Base-by-base conservation (phyloP, 106 monocot species). In the Triglochin maritima region DNA sequence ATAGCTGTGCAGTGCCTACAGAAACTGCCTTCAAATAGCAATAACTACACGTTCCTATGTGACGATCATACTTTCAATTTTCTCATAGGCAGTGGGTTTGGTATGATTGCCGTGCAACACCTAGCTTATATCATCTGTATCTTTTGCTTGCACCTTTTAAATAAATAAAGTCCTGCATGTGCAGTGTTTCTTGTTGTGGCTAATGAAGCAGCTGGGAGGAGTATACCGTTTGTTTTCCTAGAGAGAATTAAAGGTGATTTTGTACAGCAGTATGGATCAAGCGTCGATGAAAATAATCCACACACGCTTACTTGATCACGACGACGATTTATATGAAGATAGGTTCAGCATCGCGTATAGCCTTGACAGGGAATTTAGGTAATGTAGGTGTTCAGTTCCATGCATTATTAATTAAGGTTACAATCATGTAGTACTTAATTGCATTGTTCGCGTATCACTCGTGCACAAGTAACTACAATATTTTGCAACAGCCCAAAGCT, bases 1-100 rank as follows among this genome's bases (percentile, higher is more conserved):
- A 71, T 92, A 29, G 92, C 92, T 15, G 74, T 92, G 56, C 87
- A 92, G 63, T 92, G 87, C 76, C 60, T 92, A 51, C 87, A 87
- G 64, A 87, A 77, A 74, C 77, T 87, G 4, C 82, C 87, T 46
- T 65, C 85, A 62, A 81, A 92, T 63, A 92, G 80, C 70, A 85
- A 64, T 77, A 92, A 85, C 50, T 92, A 79, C 77, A 92, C 87
- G 2, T 92, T 82, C 57, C 85, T 87, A 6, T 92, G 92, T 57
- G 92, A 92, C 53, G 92, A 85, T 2, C 80, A 87, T 65, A 87
- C 92, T 5, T 92, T 92, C 72, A 92, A 87, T 81, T 92, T 79
- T 65, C 74, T 91, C 3, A 71, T 85, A 9, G 91, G 87, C 61
- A 75, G 57, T 61, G 87, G 82, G 61, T 92, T 92, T 63, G 81